Conservation (phyloP, 2,329 filamentous ascomycete species). For the Penicillium sp. region DNA sequence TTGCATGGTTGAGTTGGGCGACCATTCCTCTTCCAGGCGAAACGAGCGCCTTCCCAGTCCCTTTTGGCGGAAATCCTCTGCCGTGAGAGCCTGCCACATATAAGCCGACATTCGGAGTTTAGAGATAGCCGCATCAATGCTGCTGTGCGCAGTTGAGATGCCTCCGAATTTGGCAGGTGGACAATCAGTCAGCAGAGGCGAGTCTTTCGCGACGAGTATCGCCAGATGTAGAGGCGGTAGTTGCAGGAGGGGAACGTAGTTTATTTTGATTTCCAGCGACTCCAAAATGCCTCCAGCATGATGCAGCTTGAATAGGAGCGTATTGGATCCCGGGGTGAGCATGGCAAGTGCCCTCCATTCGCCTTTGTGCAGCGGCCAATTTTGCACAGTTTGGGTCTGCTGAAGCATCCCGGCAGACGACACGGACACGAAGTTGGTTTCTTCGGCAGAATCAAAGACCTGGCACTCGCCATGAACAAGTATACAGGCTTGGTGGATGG, state of each 20-base stretch:
- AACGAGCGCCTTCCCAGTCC: constrained; percentile 22
- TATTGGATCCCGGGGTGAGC: constrained; percentile 17
- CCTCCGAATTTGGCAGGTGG: constrained; percentile 16
- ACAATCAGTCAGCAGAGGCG: constrained; percentile 20
- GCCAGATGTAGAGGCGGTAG: constrained; percentile 21
- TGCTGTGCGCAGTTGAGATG: constrained; percentile 18
- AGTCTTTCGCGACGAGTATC: constrained; percentile 20
- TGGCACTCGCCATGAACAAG: constrained; percentile 14
- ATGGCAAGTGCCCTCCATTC: constrained; percentile 18
- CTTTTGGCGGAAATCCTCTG: constrained; percentile 21
- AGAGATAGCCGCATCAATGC: constrained; percentile 19
- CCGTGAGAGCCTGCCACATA: constrained; percentile 23
- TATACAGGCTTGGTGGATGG: constrained; percentile 15
- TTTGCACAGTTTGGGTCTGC: constrained; percentile 1
- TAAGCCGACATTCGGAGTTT: constrained; percentile 22
- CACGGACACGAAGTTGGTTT: neutral
- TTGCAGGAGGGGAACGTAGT: constrained; percentile 18
- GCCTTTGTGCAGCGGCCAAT: constrained; percentile 17
- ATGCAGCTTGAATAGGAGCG: constrained; percentile 15
- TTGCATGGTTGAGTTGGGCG: constrained; percentile 12
- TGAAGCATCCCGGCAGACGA: neutral
- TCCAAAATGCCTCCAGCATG: constrained; percentile 6
- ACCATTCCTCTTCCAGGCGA: constrained; percentile 22
- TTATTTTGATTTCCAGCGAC: constrained; percentile 15
- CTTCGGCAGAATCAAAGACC: constrained; percentile 3